phyloP scores from a whole-genome alignment of 2,329 filamentous ascomycete genomes.

The Botrytis tulipae region DNA sequence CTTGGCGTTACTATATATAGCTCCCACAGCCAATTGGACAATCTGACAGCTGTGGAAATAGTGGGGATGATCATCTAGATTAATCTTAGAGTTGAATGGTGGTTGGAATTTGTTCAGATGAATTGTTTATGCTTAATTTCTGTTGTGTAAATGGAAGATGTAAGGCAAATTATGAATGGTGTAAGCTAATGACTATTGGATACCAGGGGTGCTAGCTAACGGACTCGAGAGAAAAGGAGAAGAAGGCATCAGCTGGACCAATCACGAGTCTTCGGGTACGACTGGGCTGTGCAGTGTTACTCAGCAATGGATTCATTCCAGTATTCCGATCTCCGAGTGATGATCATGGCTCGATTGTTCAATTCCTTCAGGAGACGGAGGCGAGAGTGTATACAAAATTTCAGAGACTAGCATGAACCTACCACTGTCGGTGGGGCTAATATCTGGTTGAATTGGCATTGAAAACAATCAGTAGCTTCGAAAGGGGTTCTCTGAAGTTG shows the following conservation, averaged over 20 bases:
- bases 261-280: slow-evolving; percentile 7
- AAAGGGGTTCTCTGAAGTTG: background rate
- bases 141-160: background rate
- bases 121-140: slow-evolving; percentile 14
- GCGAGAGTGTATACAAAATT: background rate
- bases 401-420: background rate
- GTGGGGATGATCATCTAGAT: background rate
- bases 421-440: background rate
- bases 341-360: background rate
- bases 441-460: background rate
- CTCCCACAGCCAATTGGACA: background rate
- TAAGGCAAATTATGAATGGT: background rate
- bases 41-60: background rate
- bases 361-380: background rate
- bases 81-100: background rate
- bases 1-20: slow-evolving; percentile 16
- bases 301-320: background rate
- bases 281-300: background rate
- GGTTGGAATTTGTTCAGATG: background rate
- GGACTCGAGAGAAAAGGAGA: background rate
- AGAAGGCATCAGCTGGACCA: background rate
- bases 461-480: background rate
- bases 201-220: background rate
- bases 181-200: background rate
- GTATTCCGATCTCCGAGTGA: background rate